These are phyloP conservation scores for Colletotrichum truncatum DNA, from an alignment of 2,329 filamentous ascomycete species.

Conservation along the genomic window DNA sequence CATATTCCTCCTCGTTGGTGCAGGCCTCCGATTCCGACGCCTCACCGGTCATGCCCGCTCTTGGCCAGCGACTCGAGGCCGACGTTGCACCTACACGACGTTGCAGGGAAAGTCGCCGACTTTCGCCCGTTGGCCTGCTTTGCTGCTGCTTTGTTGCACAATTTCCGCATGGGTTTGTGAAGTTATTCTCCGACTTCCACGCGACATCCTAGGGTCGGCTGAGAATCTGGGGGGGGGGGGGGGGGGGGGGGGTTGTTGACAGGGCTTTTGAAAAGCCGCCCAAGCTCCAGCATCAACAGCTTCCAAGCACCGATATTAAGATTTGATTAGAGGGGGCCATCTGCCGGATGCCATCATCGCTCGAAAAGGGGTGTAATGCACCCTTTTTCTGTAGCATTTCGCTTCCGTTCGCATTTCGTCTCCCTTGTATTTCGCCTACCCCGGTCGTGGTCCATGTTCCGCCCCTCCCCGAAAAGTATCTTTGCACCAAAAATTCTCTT, in stretches of 20 bases:
- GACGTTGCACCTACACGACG: slow-evolving; percentile 8
- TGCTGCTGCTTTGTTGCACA: background rate
- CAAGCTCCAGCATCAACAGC: background rate
- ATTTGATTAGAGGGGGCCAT: slow-evolving; percentile 10
- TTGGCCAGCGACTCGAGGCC: slow-evolving; percentile 2
- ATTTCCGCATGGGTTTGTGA: background rate
- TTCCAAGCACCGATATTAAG: too few relatives aligned
- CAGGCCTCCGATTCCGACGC: background rate
- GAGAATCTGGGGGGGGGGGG: slow-evolving; percentile 2
- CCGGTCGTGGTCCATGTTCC: slow-evolving; percentile 1
- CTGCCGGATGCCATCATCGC: slow-evolving; percentile 3
- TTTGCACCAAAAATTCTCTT: slow-evolving; percentile 10
- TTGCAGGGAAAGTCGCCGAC: background rate
- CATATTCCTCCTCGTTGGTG: background rate
- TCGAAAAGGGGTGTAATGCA: slow-evolving; percentile 13
- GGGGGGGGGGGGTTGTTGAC: too few relatives aligned
- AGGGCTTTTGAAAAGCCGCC: too few relatives aligned
- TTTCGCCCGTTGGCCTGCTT: slow-evolving; percentile 3
- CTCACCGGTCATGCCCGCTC: background rate
- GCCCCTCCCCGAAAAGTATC: slow-evolving; percentile 2
- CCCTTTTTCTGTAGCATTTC: slow-evolving; percentile 18
- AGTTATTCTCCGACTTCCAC: slow-evolving; percentile 20
- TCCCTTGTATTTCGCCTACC: slow-evolving; percentile 26
- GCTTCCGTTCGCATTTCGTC: slow-evolving; percentile 20
- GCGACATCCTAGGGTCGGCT: slow-evolving; percentile 3